Evolutionary conservation across 139 green algal species (phyloP).

Genomic region (Chlamydomonas incerta): DNA sequence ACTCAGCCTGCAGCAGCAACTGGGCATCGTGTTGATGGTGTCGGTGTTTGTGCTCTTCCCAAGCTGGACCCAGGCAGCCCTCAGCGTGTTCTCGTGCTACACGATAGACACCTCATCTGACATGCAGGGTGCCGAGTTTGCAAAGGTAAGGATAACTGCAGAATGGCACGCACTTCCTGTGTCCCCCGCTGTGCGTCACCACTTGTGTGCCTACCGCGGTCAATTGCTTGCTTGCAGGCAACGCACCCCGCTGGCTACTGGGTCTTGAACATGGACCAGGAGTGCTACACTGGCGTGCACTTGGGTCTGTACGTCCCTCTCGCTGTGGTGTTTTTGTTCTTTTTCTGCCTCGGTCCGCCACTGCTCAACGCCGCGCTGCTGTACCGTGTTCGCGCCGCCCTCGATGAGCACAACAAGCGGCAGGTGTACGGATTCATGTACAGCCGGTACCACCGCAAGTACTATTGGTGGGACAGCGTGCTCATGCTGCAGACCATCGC

Average conservation of each 20-base stretch:
- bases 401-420: too few species aligned
- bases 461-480: not conserved
- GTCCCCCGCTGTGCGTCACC: too few species aligned
- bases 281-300: not conserved
- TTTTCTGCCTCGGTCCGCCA: not conserved
- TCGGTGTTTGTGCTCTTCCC: not conserved
- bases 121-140: not conserved
- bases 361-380: not conserved
- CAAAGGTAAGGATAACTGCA: too few species aligned
- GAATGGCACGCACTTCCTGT: too few species aligned
- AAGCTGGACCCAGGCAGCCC: not conserved
- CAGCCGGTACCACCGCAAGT: not conserved
- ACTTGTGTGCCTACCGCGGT: too few species aligned
- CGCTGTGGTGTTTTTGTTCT: not conserved
- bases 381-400: not conserved
- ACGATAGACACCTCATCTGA: not conserved
- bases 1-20: not conserved
- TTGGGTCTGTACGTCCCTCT: not conserved
- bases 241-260: not conserved
- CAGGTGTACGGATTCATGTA: not conserved
- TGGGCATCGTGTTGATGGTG: not conserved
- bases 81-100: not conserved
- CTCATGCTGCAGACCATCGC: not conserved
- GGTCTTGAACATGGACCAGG: not conserved
- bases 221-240: too few species aligned